Evolutionary conservation across 805 yeast species (phyloP).

Genomic region (Candida ovalis): DNA sequence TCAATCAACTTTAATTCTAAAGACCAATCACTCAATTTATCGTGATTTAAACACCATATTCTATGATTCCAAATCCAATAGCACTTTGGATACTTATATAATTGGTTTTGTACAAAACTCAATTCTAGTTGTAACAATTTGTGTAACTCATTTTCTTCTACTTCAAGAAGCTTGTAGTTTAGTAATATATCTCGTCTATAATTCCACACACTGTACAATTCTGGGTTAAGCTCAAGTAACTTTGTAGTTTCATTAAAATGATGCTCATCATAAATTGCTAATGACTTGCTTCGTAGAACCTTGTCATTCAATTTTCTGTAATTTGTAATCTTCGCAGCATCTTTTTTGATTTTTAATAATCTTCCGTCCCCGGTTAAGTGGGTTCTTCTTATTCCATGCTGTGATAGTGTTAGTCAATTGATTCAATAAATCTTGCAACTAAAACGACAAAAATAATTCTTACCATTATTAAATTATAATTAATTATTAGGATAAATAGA

Average conservation of each 20-base stretch:
- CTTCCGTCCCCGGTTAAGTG: conserved; percentile 54
- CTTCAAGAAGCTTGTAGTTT: conserved; percentile 25
- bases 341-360: conserved; percentile 49
- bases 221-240: conserved; percentile 70
- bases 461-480: no score
- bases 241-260: conserved; percentile 52
- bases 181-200: conserved; percentile 69
- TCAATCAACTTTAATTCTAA: conserved; percentile 66
- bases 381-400: conserved; percentile 71
- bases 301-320: conserved; percentile 46
- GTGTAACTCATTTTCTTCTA: conserved; percentile 16
- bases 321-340: conserved; percentile 53
- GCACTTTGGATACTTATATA: conserved; percentile 75
- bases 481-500: no score
- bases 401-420: neutral
- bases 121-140: conserved; percentile 53
- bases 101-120: conserved; percentile 49
- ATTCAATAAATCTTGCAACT: neutral
- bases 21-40: conserved; percentile 55
- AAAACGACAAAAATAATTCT: neutral
- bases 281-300: conserved; percentile 37
- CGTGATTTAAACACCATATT: conserved; percentile 66
- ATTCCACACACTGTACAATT: conserved; percentile 88
- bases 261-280: conserved; percentile 29
- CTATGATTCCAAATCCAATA: conserved; percentile 98